Evolutionary conservation across 805 yeast species (phyloP), one percentile per base, ranked within the genome.

Genomic region (Wickerhamomyces rabaulensis): DNA sequence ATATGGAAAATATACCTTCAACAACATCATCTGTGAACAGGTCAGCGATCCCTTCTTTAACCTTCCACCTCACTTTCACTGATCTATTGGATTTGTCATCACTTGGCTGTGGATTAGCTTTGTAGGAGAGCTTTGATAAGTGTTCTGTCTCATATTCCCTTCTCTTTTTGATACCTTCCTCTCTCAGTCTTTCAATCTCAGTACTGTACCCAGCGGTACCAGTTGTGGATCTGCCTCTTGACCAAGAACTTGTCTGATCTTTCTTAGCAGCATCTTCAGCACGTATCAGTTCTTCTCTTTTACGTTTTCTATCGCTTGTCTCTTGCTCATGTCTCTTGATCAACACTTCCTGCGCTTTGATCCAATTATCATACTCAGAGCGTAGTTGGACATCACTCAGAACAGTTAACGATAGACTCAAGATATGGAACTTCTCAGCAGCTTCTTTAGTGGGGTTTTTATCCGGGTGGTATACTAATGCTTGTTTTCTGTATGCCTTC

Each of bases 371-470:
- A 65, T 92, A 92, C 6, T 83, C 63, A 37, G 80, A 84, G 70
- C 97, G 84, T 71, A 88, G 87, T 57, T 85, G 81, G 15, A 80
- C 70, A 63, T 89, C 96, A 16, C 85, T 78, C 51, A 92, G 73
- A 15, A 91, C 74, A 66, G 88, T 96, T 64, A 94, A 75, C 1
- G 97, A 95, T 48, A 80, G 78, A 1, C 92, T 82, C 56, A 89
- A 76, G 60, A 84, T 92, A 68, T 91, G 92, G 69, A 91, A 91
- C 69, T 83, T 87, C 60, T 87, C 95, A 33, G 92, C 94, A 9
- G 96, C 97, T 62, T 89, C 96, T 38, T 82, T 84, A 10, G 83
- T 73, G 46, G 87, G 79, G 60, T 82, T 82, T 71, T 86, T 86
- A 69, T 86, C 95, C 47, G 95, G 95, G 64, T 86, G 95, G 67